Evolutionary conservation across 441 rosid species (phyloP), one percentile per base, ranked within the genome.

Genomic region (Macaranga tanarius): DNA sequence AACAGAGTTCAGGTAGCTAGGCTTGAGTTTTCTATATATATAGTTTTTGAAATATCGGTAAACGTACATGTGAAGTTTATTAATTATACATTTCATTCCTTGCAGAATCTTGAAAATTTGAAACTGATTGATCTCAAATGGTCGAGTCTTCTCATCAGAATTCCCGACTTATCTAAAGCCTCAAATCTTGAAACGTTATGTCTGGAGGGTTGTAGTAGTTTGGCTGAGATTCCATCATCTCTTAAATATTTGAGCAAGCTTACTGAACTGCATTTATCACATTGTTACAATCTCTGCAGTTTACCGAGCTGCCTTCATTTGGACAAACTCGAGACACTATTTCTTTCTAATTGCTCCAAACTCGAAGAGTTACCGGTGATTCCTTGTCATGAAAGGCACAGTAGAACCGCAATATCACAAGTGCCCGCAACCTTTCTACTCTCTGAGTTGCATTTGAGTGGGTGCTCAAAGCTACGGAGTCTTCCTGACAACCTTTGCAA

Each of bases 1-100:
- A 65, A 67, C 38, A 81, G 73, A 66, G 31, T 1, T 44, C 70
- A 82, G 83, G 87, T 84, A 75, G 20, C 62, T 23, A n/a, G n/a
- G n/a, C n/a, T n/a, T 7, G 45, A 45, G 54, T 7, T 40, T 54
- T 54, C n/a, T n/a, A n/a, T n/a, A n/a, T n/a, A 20, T 77, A 23
- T 20, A 1, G 25, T n/a, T 2, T 19, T 19, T 31, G 34, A 47
- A 8, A 20, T 40, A 2, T 68, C 73, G 2, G 62, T 26, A 40
- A 62, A 71, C 22, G 65, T 79, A 44, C 62, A 1, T 8, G 59
- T 17, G 3, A 0, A 26, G 38, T 28, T 3, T 28, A 0, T 7
- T 26, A 28, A n/a, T n/a, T n/a, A n/a, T n/a, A n/a, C n/a, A n/a
- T 22, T 20, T 3, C 1, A n/a, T n/a, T n/a, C n/a, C n/a, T 38